Conservation (phyloP, 2,329 filamentous ascomycete species). For the Pseudopithomyces maydicus region DNA sequence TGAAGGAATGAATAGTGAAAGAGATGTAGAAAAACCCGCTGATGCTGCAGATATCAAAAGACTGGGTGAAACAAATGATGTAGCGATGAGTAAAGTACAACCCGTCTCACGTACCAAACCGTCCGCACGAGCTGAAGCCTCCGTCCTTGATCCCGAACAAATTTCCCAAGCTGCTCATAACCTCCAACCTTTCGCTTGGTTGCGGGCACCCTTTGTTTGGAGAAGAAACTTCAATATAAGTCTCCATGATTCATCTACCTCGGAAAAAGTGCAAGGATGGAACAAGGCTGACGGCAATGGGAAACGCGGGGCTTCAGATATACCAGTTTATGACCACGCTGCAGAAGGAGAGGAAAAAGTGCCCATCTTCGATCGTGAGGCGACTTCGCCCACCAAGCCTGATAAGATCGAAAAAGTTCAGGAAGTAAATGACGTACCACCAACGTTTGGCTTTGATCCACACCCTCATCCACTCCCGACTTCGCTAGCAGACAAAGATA, state of each 20-base stretch:
- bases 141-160: background rate
- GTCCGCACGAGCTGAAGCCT: background rate
- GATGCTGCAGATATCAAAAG: background rate
- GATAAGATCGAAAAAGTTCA: background rate
- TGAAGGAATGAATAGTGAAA: too few relatives aligned
- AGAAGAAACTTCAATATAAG: background rate
- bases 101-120: background rate
- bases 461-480: background rate
- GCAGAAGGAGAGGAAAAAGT: background rate
- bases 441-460: constrained; percentile 5
- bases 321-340: background rate
- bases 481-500: background rate
- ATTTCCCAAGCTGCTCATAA: background rate
- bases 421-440: background rate
- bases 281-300: background rate
- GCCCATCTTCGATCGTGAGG: background rate
- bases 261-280: background rate
- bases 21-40: too few relatives aligned
- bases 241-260: background rate
- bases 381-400: background rate
- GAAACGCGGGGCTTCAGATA: background rate
- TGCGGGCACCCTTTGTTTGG: constrained; percentile 2
- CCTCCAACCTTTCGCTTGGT: background rate
- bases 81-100: background rate
- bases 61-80: background rate